These are phyloP conservation scores for Cenchrus purpureus DNA, from an alignment of 176 grass and related monocot species.

Conservation along the genomic window DNA sequence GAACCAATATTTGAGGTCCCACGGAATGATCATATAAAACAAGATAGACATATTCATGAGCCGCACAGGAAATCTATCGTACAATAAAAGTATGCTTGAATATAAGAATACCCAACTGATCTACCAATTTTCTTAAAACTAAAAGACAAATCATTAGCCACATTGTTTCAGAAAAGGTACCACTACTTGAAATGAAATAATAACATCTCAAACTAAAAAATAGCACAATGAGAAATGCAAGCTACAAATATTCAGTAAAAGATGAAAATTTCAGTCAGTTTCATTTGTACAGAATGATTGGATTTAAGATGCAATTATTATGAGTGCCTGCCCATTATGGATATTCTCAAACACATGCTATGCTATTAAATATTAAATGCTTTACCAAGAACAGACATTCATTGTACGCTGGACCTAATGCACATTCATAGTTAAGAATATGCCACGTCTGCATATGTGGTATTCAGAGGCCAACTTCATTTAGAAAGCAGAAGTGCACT, in stretches of 20 bases:
- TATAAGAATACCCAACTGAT: neutral
- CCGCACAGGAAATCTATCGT: neutral
- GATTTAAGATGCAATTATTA: neutral
- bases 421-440: slow-evolving; percentile 12
- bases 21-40: neutral
- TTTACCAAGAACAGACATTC: neutral
- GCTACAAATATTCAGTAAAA: neutral
- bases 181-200: neutral
- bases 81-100: neutral
- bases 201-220: neutral
- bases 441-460: neutral
- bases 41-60: neutral
- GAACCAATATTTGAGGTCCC: neutral
- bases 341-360: slow-evolving; percentile 13
- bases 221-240: neutral
- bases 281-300: neutral
- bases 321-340: neutral
- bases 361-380: neutral
- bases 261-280: neutral
- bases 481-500: neutral
- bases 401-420: neutral
- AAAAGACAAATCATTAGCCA: neutral
- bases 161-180: neutral
- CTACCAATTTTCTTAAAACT: neutral
- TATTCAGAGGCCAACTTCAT: neutral